Conservation (phyloP, 495 filamentous ascomycete species). For the Tetracladium marchalianum region DNA sequence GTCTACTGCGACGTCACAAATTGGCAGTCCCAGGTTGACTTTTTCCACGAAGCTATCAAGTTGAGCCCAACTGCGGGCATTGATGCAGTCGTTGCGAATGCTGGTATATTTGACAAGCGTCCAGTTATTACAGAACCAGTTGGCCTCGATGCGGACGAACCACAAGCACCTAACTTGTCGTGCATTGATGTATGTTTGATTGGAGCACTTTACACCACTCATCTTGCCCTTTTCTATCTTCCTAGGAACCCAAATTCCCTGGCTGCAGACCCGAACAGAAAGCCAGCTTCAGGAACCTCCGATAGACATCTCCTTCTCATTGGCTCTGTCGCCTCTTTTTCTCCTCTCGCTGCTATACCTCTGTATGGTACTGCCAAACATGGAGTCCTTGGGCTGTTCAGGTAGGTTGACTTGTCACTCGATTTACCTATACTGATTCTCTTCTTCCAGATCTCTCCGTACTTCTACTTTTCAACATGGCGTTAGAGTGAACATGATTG, state of each 20-base stretch:
- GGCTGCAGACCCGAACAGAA: background rate
- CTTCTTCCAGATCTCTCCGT: constrained; percentile 27
- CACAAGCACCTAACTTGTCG: constrained; percentile 40
- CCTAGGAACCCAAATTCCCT: constrained; percentile 25
- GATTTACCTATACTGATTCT: too few species aligned
- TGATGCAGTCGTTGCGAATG: constrained; percentile 58
- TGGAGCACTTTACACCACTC: constrained; percentile 53
- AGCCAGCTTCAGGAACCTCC: constrained; percentile 1
- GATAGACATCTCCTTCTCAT: constrained; percentile 47
- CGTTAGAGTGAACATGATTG: constrained; percentile 49
- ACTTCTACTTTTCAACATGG: constrained; percentile 32
- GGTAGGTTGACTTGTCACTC: constrained; percentile 9
- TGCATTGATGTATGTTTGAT: constrained; percentile 50
- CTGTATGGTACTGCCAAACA: constrained; percentile 55
- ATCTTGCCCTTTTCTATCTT: constrained; percentile 53
- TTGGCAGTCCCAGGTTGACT: constrained; percentile 49
- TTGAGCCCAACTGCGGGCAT: constrained; percentile 44
- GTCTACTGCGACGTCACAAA: constrained; percentile 45
- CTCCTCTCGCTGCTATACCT: constrained; percentile 33
- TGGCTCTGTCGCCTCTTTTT: constrained; percentile 43
- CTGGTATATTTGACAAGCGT: constrained; percentile 40
- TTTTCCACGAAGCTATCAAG: constrained; percentile 45
- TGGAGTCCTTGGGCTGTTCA: constrained; percentile 53
- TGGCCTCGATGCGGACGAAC: constrained; percentile 29
- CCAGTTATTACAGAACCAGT: constrained; percentile 26